Base-by-base conservation (phyloP, 768 basidiomycete genomes). In the Leccinum imitatum region DNA sequence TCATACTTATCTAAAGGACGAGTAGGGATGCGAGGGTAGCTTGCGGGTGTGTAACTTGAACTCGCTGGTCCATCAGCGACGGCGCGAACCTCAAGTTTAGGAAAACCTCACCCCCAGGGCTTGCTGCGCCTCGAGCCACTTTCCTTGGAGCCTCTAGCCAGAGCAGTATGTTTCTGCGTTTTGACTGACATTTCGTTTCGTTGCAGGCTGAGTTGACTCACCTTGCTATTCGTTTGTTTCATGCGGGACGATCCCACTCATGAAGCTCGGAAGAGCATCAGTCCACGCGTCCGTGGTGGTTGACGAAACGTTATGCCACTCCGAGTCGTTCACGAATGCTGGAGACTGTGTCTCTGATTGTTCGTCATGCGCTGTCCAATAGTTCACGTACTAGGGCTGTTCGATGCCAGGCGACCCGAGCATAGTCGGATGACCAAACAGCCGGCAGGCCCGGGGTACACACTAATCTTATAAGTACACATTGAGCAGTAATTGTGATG, bases 91-190 rank as follows among this genome's bases (percentile, higher is more conserved):
- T 21, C 2, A 14, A 17, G 10, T 27, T 17, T 13, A 7, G 31
- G 14, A 13, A 39, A 56, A 37, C 2, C 67, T 58, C 66, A 91
- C 93, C 80, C 95, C 90, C 65, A 99, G 74, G 46, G 93, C 93
- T 74, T 98, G 96, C 72, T 91, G 81, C 33, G 97, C 93, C 76
- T 97, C 93, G 61, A 99, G 74, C 71, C 94, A 82, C 69, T 30
- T 84, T 80, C 64, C 97, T 80, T 9, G 95, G 95, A 66, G 93
- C 94, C 65, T 87, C 86, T 44, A 99, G 77, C 96, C 96, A 99
- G 75, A 30, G 27, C 6, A 27, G 6, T 17, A 8, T 15, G 7
- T 39, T 47, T 47, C 14, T 30, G 27, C 14, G 41, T 17, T 31
- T 17, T 51, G 13, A 30, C 62, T 69, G 58, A 70, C 8, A 14